These are phyloP conservation scores for Solanum infundibuliforme DNA, from an alignment of 257 asterid species.

Conservation along the genomic window DNA sequence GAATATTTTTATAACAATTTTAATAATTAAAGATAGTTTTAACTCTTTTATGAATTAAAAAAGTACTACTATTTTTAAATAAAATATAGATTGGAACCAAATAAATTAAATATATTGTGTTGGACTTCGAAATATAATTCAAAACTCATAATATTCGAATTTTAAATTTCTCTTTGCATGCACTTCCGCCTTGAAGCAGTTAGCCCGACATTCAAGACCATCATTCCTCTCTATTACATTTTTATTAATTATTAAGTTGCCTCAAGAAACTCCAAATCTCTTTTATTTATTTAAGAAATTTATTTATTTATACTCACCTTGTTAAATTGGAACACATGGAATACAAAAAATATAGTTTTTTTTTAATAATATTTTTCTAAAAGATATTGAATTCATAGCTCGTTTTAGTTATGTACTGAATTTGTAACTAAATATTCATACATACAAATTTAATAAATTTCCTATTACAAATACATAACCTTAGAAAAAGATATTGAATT, in stretches of 20 bases:
- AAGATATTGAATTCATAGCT: background rate
- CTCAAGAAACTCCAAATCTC: background rate
- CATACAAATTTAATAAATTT: too few species aligned
- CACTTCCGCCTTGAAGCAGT: background rate
- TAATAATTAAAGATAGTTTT: too few species aligned
- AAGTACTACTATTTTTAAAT: background rate
- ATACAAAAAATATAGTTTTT: too few species aligned
- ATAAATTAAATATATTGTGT: too few species aligned
- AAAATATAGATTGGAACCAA: too few species aligned
- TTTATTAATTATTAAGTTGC: background rate
- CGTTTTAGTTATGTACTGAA: background rate
- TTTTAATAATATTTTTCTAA: too few species aligned
- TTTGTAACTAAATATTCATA: too few species aligned
- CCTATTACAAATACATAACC: background rate
- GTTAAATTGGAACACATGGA: background rate
- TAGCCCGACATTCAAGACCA: background rate
- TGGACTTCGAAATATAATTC: too few species aligned
- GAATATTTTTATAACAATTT: background rate
- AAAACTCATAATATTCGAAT: background rate
- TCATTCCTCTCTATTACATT: background rate
- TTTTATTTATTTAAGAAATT: too few species aligned
- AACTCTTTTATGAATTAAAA: background rate
- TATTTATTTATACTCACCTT: background rate
- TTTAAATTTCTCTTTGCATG: background rate
- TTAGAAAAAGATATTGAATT: background rate